A percentile compares a stretch with the other conserved stretches of the same genome.
phyloP scores from a whole-genome alignment of 1,284 basidiomycete genomes.

The Apiotrichum veenhuisii region DNA sequence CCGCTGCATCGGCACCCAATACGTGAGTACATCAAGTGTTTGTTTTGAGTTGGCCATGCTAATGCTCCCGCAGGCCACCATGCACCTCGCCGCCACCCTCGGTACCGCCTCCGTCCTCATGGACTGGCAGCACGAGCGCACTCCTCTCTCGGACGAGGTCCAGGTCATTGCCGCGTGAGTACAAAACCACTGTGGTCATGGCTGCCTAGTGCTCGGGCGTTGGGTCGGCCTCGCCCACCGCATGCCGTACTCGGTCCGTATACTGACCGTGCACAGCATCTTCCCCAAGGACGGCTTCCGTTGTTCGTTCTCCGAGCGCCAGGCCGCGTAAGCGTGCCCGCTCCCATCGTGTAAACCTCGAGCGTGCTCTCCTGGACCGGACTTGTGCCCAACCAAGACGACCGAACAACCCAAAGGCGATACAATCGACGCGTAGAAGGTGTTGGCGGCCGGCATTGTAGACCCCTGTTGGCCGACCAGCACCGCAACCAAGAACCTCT shows the following conservation, averaged over 20 bases:
- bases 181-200: too few relatives aligned
- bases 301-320: conserved; percentile 60
- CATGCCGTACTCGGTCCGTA: too few relatives aligned
- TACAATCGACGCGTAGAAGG: too few relatives aligned
- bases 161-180: conserved; percentile 68
- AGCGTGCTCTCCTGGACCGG: too few relatives aligned
- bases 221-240: too few relatives aligned
- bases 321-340: not conserved
- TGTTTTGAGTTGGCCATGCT: not conserved
- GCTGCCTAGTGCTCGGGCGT: too few relatives aligned
- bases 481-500: too few relatives aligned
- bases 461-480: too few relatives aligned
- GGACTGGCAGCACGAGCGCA: conserved; percentile 84
- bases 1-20: conserved; percentile 11
- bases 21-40: not conserved
- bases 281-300: conserved; percentile 91
- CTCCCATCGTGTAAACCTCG: not conserved
- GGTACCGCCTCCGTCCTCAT: conserved; percentile 78
- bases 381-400: too few relatives aligned
- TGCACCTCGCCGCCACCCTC: conserved; percentile 84
- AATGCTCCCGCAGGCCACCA: conserved; percentile 85
- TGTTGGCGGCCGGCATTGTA: too few relatives aligned
- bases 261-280: too few relatives aligned
- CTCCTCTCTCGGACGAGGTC: conserved; percentile 74
- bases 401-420: too few relatives aligned